phyloP scores from a whole-genome alignment of 2,329 filamentous ascomycete genomes.

The Onygenales sp. region DNA sequence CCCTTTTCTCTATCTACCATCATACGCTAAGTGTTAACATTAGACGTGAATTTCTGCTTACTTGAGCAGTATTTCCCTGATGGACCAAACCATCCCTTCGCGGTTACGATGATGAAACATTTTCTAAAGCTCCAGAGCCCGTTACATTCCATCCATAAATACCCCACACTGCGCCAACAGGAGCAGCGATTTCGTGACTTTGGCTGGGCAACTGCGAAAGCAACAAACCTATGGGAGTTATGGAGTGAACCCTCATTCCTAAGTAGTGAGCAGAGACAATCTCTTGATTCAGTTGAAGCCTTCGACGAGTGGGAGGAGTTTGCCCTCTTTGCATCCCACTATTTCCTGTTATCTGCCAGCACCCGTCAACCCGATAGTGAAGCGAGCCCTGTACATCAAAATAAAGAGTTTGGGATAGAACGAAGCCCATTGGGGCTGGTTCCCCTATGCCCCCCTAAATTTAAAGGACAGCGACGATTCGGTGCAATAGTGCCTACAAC shows the following conservation, averaged over 20 bases:
- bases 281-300: conserved; percentile 62
- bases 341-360: conserved; percentile 64
- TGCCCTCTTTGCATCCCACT: conserved; percentile 72
- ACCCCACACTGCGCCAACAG: conserved; percentile 59
- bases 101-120: conserved; percentile 72
- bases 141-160: conserved; percentile 62
- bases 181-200: conserved; percentile 54
- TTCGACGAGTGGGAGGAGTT: conserved; percentile 98
- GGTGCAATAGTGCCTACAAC: conserved; percentile 43
- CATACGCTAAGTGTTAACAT: conserved; percentile 1
- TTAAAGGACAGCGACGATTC: conserved; percentile 48
- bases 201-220: conserved; percentile 58
- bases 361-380: conserved; percentile 16
- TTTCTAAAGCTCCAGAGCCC: conserved; percentile 73
- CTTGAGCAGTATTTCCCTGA: conserved; percentile 80
- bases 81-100: conserved; percentile 71
- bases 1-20: neutral
- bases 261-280: conserved; percentile 46
- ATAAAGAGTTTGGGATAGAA: neutral
- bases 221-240: conserved; percentile 68
- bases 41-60: conserved; percentile 67
- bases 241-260: conserved; percentile 67
- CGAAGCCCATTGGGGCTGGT: conserved; percentile 10
- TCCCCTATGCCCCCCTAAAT: conserved; percentile 21
- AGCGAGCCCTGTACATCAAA: conserved; percentile 9